Conservation (phyloP, 495 filamentous ascomycete genomes). For the Ascodesmis nigricans region DNA sequence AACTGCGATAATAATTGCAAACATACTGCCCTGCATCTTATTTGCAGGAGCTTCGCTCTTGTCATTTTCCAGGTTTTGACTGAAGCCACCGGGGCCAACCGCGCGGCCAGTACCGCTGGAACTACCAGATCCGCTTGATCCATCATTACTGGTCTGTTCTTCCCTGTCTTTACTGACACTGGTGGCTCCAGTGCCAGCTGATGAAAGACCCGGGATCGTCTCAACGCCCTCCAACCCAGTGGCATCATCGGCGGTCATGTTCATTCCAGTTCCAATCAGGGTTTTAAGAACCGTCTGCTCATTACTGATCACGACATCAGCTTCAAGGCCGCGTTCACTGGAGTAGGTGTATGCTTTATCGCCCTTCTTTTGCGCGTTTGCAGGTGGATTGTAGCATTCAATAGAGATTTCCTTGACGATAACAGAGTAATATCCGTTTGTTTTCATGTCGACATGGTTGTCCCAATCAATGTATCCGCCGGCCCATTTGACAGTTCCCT, state of each 20-base stretch:
- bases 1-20: constrained; percentile 34
- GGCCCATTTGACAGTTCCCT: constrained; percentile 79
- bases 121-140: constrained; percentile 17
- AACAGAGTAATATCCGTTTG: constrained; percentile 74
- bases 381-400: constrained; percentile 59
- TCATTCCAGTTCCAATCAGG: constrained; percentile 50
- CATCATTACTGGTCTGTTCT: not conserved
- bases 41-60: constrained; percentile 24
- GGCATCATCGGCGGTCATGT: constrained; percentile 36
- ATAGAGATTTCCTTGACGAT: constrained; percentile 55
- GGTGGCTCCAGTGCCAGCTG: constrained; percentile 24
- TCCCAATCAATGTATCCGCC: constrained; percentile 74
- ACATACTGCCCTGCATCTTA: constrained; percentile 31
- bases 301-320: constrained; percentile 51
- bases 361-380: constrained; percentile 32
- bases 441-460: constrained; percentile 55
- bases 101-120: constrained; percentile 20
- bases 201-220: constrained; percentile 25
- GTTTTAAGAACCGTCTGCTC: constrained; percentile 59
- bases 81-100: constrained; percentile 13
- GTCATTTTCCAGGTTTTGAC: constrained; percentile 8
- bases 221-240: constrained; percentile 18
- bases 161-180: constrained; percentile 6
- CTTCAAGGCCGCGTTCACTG: constrained; percentile 36
- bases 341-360: constrained; percentile 50